A percentile compares a stretch with the other conserved stretches of the same genome.
Conservation (phyloP, 202 grass and related monocot species). For the Zoysia matrella region DNA sequence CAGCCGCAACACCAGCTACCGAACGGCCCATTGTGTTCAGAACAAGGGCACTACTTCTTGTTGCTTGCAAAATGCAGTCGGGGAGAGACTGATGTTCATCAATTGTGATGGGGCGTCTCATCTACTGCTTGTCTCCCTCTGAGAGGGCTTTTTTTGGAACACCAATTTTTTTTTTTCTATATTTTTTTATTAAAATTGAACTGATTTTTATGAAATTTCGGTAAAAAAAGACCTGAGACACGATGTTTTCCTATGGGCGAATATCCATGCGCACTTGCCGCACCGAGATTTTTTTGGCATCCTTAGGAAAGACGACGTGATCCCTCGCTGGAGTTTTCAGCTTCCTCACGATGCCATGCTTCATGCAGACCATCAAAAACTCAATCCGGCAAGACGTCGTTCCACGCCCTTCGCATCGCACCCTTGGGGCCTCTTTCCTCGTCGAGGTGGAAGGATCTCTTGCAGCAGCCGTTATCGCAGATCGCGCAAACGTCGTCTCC, state of each 20-base stretch:
- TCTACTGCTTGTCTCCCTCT: background rate
- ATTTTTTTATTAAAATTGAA: too few species aligned
- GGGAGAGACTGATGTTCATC: background rate
- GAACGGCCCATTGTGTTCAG: slow-evolving; percentile 17
- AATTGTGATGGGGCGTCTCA: too few species aligned
- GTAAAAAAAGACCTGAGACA: background rate
- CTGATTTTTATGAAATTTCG: too few species aligned
- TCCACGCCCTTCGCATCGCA: slow-evolving; percentile 54
- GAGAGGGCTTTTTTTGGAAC: too few species aligned
- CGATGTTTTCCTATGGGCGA: background rate
- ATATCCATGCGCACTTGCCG: background rate
- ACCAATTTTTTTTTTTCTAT: too few species aligned
- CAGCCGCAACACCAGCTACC: slow-evolving; percentile 32
- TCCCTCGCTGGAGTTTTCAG: slow-evolving; percentile 68
- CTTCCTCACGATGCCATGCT: slow-evolving; percentile 58
- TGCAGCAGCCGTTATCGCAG: slow-evolving; percentile 59
- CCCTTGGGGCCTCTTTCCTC: slow-evolving; percentile 3
- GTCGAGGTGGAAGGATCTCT: slow-evolving; percentile 72
- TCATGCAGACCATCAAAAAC: slow-evolving; percentile 71
- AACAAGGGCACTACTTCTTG: background rate
- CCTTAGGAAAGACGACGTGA: slow-evolving; percentile 76
- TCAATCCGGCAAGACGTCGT: slow-evolving; percentile 35
- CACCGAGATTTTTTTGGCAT: background rate
- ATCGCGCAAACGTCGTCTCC: slow-evolving; percentile 28
- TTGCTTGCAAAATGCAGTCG: background rate